These are phyloP conservation scores for Clarireedia homoeocarpa DNA, from an alignment of 2,329 filamentous ascomycete genomes.

Conservation along the genomic window DNA sequence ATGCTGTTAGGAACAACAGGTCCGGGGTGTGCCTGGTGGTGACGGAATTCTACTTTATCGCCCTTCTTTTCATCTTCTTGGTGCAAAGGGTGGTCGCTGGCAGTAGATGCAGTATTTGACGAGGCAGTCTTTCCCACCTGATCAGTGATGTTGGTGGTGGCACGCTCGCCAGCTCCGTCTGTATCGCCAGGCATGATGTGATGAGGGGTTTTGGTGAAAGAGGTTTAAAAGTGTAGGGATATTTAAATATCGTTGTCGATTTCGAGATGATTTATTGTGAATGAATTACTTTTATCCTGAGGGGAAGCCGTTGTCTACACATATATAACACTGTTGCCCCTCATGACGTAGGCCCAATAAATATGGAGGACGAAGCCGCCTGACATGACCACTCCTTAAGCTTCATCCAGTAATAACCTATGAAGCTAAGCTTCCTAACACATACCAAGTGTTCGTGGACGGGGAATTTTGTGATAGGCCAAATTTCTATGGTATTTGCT, in stretches of 20 bases:
- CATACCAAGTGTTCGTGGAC: too few relatives aligned
- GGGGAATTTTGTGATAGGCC: too few relatives aligned
- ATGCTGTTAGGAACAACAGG: constrained; percentile 48
- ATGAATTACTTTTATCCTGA: background rate
- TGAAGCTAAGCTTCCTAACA: background rate
- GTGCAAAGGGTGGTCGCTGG: constrained; percentile 32
- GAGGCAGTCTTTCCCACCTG: constrained; percentile 31
- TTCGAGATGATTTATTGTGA: background rate
- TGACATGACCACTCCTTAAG: background rate
- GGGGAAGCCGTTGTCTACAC: background rate
- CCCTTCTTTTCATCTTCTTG: constrained; percentile 34
- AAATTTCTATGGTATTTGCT: background rate
- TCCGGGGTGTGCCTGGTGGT: constrained; percentile 49
- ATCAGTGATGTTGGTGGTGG: constrained; percentile 28
- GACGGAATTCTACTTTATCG: constrained; percentile 40
- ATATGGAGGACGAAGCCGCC: background rate
- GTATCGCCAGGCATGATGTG: constrained; percentile 32
- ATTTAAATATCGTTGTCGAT: background rate
- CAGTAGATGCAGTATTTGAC: constrained; percentile 31
- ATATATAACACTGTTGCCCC: constrained; percentile 5
- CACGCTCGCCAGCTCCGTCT: constrained; percentile 31
- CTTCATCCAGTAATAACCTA: background rate
- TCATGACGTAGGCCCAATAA: constrained; percentile 6
- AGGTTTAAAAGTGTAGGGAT: background rate
- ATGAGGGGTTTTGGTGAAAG: background rate